Base-by-base conservation (phyloP, 1,139 yeast species). In the Yamadazyma blattariae region DNA sequence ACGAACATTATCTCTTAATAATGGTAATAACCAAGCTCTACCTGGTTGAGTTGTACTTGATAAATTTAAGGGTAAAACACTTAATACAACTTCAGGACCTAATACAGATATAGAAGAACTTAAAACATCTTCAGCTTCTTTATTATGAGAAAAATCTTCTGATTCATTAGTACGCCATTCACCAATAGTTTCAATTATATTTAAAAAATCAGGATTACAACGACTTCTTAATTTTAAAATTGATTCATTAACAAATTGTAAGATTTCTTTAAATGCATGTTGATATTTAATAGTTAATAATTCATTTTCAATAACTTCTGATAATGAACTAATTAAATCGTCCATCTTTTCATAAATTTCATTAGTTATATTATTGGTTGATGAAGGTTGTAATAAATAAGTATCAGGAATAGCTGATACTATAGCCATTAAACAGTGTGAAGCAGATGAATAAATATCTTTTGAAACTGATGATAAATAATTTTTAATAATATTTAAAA, bases 1-100 rank as follows among this genome's bases (percentile, higher is more conserved):
- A 48, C 81, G 75, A 20, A 88, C 85, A 51, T 86, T 80, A 50
- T 90, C 97, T 61, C 97, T 82, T 42, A 92, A 74, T 25, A 94
- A 58, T n/a, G 98, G 98, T 44, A 92, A 72, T 49, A 92, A 56
- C 97, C 97, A 92, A 32, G 97, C 97, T 58, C 97, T 78, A 33
- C 96, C 96, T 16, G 84, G 75, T 31, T 67, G 61, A 27, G 61
- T 61, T 9, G 51, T 41, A 30, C 56, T 51, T 14, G 64, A 63
- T 50, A 92, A 70, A 53, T 90, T 88, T 54, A 92, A 70, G 8
- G 98, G 98, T 29, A 92, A 70, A 7, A 76, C 67, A 34, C 77
- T 62, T 41, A 92, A 65, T 3, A 92, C 92, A 7, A 71, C 78
- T 50, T 84, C 94, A 5, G 97, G 97, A 1, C 98, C 98, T 58